A percentile compares a stretch with the other conserved stretches of the same genome.
phyloP scores from a whole-genome alignment of 2,329 filamentous ascomycete species.

The Penicillium corylophilum region DNA sequence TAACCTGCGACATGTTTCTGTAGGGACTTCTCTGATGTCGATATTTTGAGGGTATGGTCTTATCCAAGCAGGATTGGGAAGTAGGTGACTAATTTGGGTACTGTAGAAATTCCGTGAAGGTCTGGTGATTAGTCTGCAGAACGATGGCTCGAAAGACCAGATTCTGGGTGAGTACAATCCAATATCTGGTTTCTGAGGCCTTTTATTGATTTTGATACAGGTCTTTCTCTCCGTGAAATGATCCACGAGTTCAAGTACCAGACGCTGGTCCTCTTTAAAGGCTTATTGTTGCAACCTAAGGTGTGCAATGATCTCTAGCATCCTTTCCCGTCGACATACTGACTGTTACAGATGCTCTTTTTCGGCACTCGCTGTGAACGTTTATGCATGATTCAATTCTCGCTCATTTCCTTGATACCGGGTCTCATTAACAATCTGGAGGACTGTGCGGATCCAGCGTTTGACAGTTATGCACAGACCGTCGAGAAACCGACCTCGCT shows the following conservation, averaged over 20 bases:
- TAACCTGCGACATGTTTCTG: background rate
- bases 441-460: constrained; percentile 90
- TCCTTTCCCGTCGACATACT: constrained; percentile 7
- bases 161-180: constrained; percentile 67
- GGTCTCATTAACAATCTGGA: constrained; percentile 87
- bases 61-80: background rate
- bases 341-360: constrained; percentile 77
- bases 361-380: constrained; percentile 95
- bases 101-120: constrained; percentile 81
- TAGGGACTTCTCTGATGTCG: constrained; percentile 82
- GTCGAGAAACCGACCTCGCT: constrained; percentile 77
- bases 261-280: constrained; percentile 91
- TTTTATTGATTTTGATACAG: constrained; percentile 35
- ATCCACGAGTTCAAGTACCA: constrained; percentile 94
- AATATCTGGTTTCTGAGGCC: background rate
- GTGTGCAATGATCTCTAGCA: constrained; percentile 47
- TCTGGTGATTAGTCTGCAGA: constrained; percentile 58
- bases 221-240: constrained; percentile 78
- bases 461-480: constrained; percentile 77
- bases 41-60: constrained; percentile 68
- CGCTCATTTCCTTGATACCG: constrained; percentile 90
- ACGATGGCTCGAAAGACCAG: constrained; percentile 74
- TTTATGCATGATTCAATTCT: constrained; percentile 98
- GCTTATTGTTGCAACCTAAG: constrained; percentile 90
- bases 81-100: constrained; percentile 16